A percentile compares a stretch with the other conserved stretches of the same genome.
Conservation (phyloP, 441 rosid species). For the Euphorbia corollata region DNA sequence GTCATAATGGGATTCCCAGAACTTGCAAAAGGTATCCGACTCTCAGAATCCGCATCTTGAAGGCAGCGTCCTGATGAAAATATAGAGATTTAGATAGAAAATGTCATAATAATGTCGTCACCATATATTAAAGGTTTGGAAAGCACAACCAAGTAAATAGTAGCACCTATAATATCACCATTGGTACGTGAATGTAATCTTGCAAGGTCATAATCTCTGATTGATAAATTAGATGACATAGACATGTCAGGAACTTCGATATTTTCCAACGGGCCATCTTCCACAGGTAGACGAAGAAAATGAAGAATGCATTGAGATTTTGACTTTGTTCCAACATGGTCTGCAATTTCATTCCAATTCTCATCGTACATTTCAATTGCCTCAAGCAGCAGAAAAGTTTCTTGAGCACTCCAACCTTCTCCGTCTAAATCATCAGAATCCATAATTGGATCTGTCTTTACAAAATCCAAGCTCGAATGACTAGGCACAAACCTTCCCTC, state of each 20-base stretch:
- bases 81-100: slow-evolving; percentile 16
- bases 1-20: slow-evolving; percentile 88
- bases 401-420: slow-evolving; percentile 82
- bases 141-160: slow-evolving; percentile 16
- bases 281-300: slow-evolving; percentile 77
- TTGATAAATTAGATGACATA: slow-evolving; percentile 32
- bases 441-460: slow-evolving; percentile 55
- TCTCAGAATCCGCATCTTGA: slow-evolving; percentile 49
- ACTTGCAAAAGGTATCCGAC: slow-evolving; percentile 69
- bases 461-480: slow-evolving; percentile 85
- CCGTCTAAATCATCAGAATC: slow-evolving; percentile 63
- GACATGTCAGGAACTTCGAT: slow-evolving; percentile 57
- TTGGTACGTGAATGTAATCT: slow-evolving; percentile 38
- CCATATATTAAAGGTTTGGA: slow-evolving; percentile 11
- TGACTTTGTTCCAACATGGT: slow-evolving; percentile 79
- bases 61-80: slow-evolving; percentile 34
- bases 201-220: slow-evolving; percentile 44
- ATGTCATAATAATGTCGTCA: slow-evolving; percentile 10
- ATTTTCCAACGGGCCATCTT: slow-evolving; percentile 70
- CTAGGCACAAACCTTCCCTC: slow-evolving; percentile 69
- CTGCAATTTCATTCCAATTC: slow-evolving; percentile 85
- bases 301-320: slow-evolving; percentile 94
- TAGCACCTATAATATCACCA: slow-evolving; percentile 45
- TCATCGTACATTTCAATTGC: slow-evolving; percentile 76
- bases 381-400: slow-evolving; percentile 78